These are phyloP conservation scores for Vavraia culicis DNA, from an alignment of 371 early-diverging fungal genomes.

Conservation along the genomic window DNA sequence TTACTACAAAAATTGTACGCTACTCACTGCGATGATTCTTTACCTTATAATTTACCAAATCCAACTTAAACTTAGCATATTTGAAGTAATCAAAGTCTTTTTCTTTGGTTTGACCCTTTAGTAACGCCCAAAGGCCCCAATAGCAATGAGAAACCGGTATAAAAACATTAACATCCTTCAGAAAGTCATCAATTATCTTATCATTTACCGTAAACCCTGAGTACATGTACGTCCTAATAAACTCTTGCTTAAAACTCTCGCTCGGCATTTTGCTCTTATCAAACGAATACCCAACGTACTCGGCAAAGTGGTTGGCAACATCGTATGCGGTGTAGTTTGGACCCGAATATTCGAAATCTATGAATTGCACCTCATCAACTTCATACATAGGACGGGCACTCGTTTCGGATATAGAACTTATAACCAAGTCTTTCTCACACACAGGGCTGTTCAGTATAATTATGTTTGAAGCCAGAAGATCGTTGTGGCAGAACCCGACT, in stretches of 20 bases:
- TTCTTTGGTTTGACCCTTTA: no score
- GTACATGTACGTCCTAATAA: not conserved
- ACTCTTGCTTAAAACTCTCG: not conserved
- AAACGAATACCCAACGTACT: slow-evolving; percentile 1
- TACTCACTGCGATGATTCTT: no score
- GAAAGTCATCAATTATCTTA: not conserved
- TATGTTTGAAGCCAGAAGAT: not conserved
- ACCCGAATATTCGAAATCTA: slow-evolving; percentile 9
- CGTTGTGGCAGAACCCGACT: slow-evolving; percentile 5
- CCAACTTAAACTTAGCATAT: not conserved
- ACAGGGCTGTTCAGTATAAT: not conserved
- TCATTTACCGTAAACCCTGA: not conserved
- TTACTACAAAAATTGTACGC: no score
- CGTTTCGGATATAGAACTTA: no score
- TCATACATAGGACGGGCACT: slow-evolving; percentile 1
- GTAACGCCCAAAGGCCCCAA: slow-evolving; percentile 5
- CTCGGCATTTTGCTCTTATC: not conserved
- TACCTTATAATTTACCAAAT: no score
- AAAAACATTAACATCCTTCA: not conserved
- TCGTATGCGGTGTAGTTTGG: slow-evolving; percentile 2
- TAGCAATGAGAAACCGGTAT: slow-evolving; percentile 5
- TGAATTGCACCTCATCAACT: not conserved
- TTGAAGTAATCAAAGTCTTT: slow-evolving; percentile 1
- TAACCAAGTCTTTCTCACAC: no score
- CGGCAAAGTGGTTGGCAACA: slow-evolving; percentile 7